Evolutionary conservation across 441 rosid species (phyloP).

Genomic region (Euphorbia schlechtendalii): DNA sequence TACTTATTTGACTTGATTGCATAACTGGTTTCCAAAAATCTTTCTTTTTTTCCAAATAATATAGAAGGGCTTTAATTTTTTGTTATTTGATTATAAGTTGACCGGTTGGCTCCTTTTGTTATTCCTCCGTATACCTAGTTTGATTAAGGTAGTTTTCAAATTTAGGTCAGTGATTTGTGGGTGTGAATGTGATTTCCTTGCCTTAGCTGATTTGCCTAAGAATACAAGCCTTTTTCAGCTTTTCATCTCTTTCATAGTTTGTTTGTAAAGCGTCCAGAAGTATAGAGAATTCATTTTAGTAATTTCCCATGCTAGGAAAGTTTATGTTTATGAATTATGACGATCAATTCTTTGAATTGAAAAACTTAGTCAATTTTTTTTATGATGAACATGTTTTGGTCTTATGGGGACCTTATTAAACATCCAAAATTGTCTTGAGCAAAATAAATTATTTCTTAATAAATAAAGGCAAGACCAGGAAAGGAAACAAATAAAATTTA

Average conservation of each 20-base stretch:
- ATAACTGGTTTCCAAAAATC: no score
- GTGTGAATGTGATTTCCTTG: neutral
- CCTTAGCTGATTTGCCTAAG: slow-evolving; percentile 1
- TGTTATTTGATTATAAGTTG: neutral
- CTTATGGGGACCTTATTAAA: neutral
- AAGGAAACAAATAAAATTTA: neutral
- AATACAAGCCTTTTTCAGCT: neutral
- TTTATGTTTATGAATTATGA: no score
- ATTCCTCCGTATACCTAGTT: neutral
- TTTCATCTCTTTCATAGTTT: neutral
- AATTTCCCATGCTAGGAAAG: neutral
- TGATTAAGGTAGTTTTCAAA: neutral
- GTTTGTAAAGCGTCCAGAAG: neutral
- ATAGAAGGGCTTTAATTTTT: neutral
- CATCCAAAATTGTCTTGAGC: neutral
- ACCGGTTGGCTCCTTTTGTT: neutral
- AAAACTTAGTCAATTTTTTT: neutral
- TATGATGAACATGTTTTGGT: no score
- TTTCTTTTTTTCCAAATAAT: no score
- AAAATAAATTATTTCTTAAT: no score
- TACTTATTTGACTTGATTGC: no score
- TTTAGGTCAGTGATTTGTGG: neutral
- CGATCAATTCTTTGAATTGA: neutral
- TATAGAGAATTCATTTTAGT: neutral
- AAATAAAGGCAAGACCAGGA: no score